Conservation (phyloP, 768 basidiomycete genomes). For the Wakefieldia striispora region DNA sequence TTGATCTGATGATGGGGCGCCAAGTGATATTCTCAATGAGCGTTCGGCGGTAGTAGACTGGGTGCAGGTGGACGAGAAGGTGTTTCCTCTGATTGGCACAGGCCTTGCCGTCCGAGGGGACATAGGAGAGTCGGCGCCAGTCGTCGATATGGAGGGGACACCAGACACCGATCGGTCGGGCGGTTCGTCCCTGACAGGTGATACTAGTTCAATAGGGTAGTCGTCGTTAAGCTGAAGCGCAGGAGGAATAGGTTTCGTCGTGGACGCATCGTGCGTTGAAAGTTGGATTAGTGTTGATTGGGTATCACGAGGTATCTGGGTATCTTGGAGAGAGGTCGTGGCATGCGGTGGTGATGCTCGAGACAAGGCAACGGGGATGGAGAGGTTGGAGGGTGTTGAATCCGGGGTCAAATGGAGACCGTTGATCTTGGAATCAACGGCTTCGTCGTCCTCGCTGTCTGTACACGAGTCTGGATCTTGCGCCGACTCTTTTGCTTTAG, state of each 20-base stretch:
- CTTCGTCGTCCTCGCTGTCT: slow-evolving; percentile 34
- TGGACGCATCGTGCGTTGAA: slow-evolving; percentile 4
- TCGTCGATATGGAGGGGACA: slow-evolving; percentile 56
- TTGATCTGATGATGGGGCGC: slow-evolving; percentile 25
- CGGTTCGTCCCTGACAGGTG: slow-evolving; percentile 8
- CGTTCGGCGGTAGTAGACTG: slow-evolving; percentile 4
- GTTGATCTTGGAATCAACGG: slow-evolving; percentile 19
- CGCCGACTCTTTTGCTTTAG: slow-evolving; percentile 18
- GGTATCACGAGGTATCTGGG: slow-evolving; percentile 28
- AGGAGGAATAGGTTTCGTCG: slow-evolving; percentile 25
- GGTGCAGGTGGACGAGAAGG: slow-evolving; percentile 8
- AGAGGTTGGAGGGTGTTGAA: slow-evolving; percentile 30
- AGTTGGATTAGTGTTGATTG: slow-evolving; percentile 10
- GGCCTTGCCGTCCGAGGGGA: slow-evolving; percentile 21
- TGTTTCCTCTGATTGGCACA: slow-evolving; percentile 9
- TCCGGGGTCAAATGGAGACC: slow-evolving; percentile 8
- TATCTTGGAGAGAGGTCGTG: slow-evolving; percentile 38
- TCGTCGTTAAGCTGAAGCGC: slow-evolving; percentile 28
- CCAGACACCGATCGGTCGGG: slow-evolving; percentile 41
- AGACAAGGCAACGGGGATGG: neutral
- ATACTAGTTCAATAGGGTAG: slow-evolving; percentile 19
- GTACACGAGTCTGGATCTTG: slow-evolving; percentile 30
- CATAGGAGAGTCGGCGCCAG: slow-evolving; percentile 41
- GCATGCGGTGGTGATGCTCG: slow-evolving; percentile 29
- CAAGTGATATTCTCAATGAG: slow-evolving; percentile 29